Evolutionary conservation across 1,284 basidiomycete species (phyloP).

Genomic region (Takashimella koratensis): DNA sequence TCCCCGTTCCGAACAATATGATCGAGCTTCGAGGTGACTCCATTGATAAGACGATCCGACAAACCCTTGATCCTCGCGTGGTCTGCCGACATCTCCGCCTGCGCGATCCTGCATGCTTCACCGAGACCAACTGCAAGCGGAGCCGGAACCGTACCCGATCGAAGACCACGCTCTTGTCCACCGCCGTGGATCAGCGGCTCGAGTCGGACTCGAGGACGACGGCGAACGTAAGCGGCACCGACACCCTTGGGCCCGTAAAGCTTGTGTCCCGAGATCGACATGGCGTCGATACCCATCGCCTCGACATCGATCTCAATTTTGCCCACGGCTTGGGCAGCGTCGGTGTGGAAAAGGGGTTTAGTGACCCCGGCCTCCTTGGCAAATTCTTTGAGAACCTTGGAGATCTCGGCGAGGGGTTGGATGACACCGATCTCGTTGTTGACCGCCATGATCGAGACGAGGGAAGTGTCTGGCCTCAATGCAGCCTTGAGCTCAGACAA

Average conservation of each 20-base stretch:
- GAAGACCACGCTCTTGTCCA: conserved; percentile 92
- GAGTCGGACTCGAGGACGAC: conserved; percentile 86
- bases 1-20: conserved; percentile 95
- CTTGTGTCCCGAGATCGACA: conserved; percentile 98
- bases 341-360: conserved; percentile 95
- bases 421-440: conserved; percentile 99
- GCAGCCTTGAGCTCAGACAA: conserved; percentile 72
- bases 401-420: conserved; percentile 95
- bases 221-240: conserved; percentile 89
- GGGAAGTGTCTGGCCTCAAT: conserved; percentile 77
- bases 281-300: conserved; percentile 89
- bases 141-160: conserved; percentile 92
- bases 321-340: conserved; percentile 93
- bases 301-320: conserved; percentile 92
- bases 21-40: conserved; percentile 78
- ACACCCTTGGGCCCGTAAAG: conserved; percentile 97
- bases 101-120: conserved; percentile 89
- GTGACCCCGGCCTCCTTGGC: conserved; percentile 60
- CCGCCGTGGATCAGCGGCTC: conserved; percentile 96
- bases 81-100: conserved; percentile 88
- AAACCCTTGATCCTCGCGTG: conserved; percentile 71
- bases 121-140: conserved; percentile 88
- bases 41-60: conserved; percentile 75
- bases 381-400: conserved; percentile 60
- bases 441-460: conserved; percentile 96